Evolutionary conservation across 2,329 filamentous ascomycete species (phyloP), one percentile per base, ranked within the genome.

Genomic region (Fusarium sp.): DNA sequence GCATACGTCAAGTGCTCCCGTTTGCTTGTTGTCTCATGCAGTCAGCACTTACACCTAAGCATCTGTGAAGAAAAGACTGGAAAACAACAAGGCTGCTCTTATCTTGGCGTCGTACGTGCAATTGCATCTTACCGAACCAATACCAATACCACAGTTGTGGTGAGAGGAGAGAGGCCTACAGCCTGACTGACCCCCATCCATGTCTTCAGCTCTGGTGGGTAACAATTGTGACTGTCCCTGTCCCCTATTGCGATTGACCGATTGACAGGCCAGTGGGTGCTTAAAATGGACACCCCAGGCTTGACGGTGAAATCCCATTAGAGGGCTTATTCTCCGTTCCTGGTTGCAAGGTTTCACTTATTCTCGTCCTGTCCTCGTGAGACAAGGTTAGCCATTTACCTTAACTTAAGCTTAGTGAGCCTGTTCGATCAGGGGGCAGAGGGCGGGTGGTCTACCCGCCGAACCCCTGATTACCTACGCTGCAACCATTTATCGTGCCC

Each of bases 101-200:
- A 27, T 63, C 60, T 63, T 63, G 60, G 60, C 60, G 35, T 63
- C 39, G 20, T 63, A 63, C 31, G 59, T 62, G 31, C 47, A 37
- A 39, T 27, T 15, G 29, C 42, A 36, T 37, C 41, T 48, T 49
- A 48, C 49, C 42, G 23, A 48, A 25, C 49, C 50, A 37, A 17
- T 49, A 17, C 10, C 20, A 25, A 35, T 27, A 36, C 31, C 18
- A 37, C 41, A 37, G 41, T 15, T 36, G 37, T 53, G 39, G 50
- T 48, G 42, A 35, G 50, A 36, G 25, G 27, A 31, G 27, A 48
- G 21, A 29, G 11, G 29, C 31, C 42, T 48, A 33, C 31, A 33
- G 31, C 14, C 29, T 31, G 29, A 14, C 29, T 10, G 7, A 29
- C 29, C 3, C 4, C 29, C 11, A 31, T 14, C 29, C 29, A 31